phyloP scores from a whole-genome alignment of 108 stramenopile species.

The Cylindrotheca fusiformis region DNA sequence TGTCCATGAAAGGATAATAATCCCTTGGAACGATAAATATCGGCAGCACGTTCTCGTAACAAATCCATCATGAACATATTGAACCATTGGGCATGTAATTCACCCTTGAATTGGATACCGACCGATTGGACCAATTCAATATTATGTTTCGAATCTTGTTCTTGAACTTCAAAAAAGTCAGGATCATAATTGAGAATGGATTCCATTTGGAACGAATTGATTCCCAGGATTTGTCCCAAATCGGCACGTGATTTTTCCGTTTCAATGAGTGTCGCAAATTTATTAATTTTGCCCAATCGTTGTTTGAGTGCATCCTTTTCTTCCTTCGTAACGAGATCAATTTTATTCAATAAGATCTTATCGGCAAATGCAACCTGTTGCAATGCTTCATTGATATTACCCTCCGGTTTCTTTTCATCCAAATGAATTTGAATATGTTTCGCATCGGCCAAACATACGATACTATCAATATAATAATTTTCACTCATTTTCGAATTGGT shows the following conservation, averaged over 20 bases:
- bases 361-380: slow-evolving; percentile 98
- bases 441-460: slow-evolving; percentile 90
- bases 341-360: slow-evolving; percentile 95
- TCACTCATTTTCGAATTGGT: slow-evolving; percentile 90
- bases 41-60: slow-evolving; percentile 84
- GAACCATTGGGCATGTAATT: slow-evolving; percentile 92
- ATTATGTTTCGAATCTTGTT: slow-evolving; percentile 84
- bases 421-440: slow-evolving; percentile 89
- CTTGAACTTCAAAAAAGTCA: slow-evolving; percentile 80
- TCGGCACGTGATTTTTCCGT: slow-evolving; percentile 81
- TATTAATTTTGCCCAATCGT: slow-evolving; percentile 74
- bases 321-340: slow-evolving; percentile 87
- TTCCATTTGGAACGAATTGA: slow-evolving; percentile 91
- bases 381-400: slow-evolving; percentile 86
- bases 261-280: slow-evolving; percentile 88
- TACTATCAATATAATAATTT: slow-evolving; percentile 82
- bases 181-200: slow-evolving; percentile 83
- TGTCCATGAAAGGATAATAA: slow-evolving; percentile 91
- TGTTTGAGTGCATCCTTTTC: slow-evolving; percentile 84
- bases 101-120: slow-evolving; percentile 84
- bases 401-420: slow-evolving; percentile 90
- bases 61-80: slow-evolving; percentile 97
- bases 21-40: slow-evolving; percentile 93
- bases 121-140: slow-evolving; percentile 86
- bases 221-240: slow-evolving; percentile 81